Conservation (phyloP, 2,329 filamentous ascomycete species). For the Nothopassalora personata region DNA sequence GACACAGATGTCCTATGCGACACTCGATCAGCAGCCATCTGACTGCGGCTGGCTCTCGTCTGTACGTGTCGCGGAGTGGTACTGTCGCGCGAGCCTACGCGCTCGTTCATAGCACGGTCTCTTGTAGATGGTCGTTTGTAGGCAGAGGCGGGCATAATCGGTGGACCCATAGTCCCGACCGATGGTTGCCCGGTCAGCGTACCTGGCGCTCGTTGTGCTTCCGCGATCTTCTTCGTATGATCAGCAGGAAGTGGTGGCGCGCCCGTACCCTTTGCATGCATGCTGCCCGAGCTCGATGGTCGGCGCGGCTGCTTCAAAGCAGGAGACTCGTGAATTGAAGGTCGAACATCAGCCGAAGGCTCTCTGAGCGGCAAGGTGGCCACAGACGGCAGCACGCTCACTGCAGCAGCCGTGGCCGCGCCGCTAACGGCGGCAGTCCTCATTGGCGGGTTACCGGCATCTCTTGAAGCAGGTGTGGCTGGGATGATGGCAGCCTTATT, state of each 20-base stretch:
- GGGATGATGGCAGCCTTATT: conserved; percentile 38
- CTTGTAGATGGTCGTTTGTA: conserved; percentile 41
- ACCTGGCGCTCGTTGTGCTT: conserved; percentile 56
- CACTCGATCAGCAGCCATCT: conserved; percentile 15
- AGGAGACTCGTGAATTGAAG: conserved; percentile 17
- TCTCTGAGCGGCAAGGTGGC: conserved; percentile 12
- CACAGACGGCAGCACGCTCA: conserved; percentile 7
- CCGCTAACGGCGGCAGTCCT: conserved; percentile 7
- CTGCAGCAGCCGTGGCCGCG: conserved; percentile 28
- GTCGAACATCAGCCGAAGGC: conserved; percentile 12
- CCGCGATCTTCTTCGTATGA: conserved; percentile 78
- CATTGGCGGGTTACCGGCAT: conserved; percentile 19
- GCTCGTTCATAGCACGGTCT: conserved; percentile 17
- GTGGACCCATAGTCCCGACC: conserved; percentile 68
- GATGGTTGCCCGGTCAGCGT: conserved; percentile 26
- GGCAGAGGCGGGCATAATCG: conserved; percentile 74
- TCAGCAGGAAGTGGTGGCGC: conserved; percentile 68
- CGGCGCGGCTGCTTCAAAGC: conserved; percentile 37
- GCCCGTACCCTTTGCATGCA: conserved; percentile 46
- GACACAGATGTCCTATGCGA: conserved; percentile 77
- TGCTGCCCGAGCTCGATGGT: conserved; percentile 69
- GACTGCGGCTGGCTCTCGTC: conserved; percentile 39
- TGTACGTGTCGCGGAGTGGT: conserved; percentile 53
- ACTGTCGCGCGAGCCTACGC: conserved; percentile 34
- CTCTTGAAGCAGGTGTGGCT: conserved; percentile 5